Evolutionary conservation across 345 rosid genomes (phyloP).

Genomic region (Eucalyptus sideroxylon): DNA sequence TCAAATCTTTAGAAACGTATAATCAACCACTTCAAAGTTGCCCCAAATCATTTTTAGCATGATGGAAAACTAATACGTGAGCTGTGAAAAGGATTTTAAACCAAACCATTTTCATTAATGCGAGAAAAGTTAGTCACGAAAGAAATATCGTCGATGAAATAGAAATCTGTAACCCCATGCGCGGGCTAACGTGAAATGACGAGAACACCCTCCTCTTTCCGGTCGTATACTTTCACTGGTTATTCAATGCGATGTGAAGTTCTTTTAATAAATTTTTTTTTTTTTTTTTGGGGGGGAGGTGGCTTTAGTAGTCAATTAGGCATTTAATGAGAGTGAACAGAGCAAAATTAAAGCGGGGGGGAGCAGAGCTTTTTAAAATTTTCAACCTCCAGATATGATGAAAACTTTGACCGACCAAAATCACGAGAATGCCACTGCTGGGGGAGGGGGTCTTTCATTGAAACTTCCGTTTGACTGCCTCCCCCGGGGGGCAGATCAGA

Average conservation of each 20-base stretch:
- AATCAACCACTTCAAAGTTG: accelerated
- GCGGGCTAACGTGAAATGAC: background rate
- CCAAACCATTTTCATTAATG: background rate
- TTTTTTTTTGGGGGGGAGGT: background rate
- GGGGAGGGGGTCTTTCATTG: background rate
- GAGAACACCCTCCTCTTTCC: background rate
- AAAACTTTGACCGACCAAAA: constrained; percentile 30
- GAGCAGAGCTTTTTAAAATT: constrained; percentile 11
- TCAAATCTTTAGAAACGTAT: background rate
- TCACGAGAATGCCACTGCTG: background rate
- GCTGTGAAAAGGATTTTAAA: background rate
- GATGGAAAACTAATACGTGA: background rate
- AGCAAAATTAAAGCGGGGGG: constrained; percentile 31
- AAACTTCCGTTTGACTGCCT: background rate
- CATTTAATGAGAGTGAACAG: constrained; percentile 13
- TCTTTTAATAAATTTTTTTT: background rate
- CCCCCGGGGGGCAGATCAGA: background rate
- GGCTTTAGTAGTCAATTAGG: background rate
- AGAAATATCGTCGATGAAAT: background rate
- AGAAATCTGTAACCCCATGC: background rate
- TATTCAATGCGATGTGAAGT: background rate
- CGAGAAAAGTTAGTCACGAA: background rate
- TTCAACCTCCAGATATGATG: constrained; percentile 24
- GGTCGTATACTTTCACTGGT: background rate
- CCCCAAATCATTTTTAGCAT: background rate